A percentile compares a stretch with the other conserved stretches of the same genome.
Evolutionary conservation across 2,329 filamentous ascomycete genomes (phyloP).

Genomic region (Fusarium falciforme): DNA sequence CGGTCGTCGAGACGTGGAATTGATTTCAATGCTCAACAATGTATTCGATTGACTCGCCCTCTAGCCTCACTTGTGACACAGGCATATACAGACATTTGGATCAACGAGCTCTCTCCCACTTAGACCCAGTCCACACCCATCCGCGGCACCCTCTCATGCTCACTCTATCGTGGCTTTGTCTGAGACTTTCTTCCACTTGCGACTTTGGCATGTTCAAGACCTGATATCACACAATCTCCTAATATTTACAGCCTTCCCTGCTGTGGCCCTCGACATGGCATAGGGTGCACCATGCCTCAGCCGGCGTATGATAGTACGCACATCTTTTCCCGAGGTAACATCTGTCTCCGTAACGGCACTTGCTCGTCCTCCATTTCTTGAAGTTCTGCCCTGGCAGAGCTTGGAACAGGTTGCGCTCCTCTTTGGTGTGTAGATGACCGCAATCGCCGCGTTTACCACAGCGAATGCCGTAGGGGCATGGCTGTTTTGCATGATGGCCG

Average conservation of each 20-base stretch:
- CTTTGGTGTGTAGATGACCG: neutral
- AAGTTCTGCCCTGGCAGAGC: neutral
- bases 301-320: neutral
- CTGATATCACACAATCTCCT: neutral
- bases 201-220: too few relatives aligned
- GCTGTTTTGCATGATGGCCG: neutral
- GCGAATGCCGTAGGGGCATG: neutral
- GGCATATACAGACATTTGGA: too few relatives aligned
- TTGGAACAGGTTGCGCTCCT: neutral
- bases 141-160: too few relatives aligned
- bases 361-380: neutral
- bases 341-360: neutral
- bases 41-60: too few relatives aligned
- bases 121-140: too few relatives aligned
- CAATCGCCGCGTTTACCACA: neutral
- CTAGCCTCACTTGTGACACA: too few relatives aligned
- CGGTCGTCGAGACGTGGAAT: neutral
- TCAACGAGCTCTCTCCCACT: too few relatives aligned
- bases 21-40: too few relatives aligned
- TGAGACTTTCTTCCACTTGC: too few relatives aligned
- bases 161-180: too few relatives aligned
- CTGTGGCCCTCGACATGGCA: neutral
- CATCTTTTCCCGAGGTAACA: neutral
- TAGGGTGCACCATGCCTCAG: neutral
- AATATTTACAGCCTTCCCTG: neutral